Evolutionary conservation across 2,329 filamentous ascomycete species (phyloP), one percentile per base, ranked within the genome.

Genomic region (Cercospora sp.): DNA sequence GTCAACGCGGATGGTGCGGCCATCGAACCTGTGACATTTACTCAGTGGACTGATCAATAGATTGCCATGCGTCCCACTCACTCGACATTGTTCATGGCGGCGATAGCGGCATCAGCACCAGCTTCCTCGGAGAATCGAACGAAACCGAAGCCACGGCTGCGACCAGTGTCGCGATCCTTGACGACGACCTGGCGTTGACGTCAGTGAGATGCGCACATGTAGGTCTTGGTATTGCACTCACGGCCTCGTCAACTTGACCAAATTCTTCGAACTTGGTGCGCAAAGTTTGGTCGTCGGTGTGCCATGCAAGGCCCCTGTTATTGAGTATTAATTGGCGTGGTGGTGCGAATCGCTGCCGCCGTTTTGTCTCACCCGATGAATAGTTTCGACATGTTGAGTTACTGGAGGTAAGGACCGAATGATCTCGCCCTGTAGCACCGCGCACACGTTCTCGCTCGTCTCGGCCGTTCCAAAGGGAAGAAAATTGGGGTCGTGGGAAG

Each of bases 131-230:
- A 83, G 82, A 94, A 99, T 75, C 94, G 91, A 72, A 99, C 94
- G 80, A 98, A 98, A 59, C 95, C 95, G 80, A 98, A 99, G 69
- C 95, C 95, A 80, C 95, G 92, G 86, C 94, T 97, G 80, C 94
- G 93, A 76, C 93, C 92, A 77, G 94, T 97, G 79, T 98, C 94
- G 77, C 94, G 92, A 81, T 99, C 94, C 84, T 97, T 98, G 77
- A 98, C 94, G 74, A 99, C 94, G 71, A 97, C 92, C 94, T 98
- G 77, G 48, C 60, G 57, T 60, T 42, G 51, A 42, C 70, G 45
- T 30, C 42, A 18, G 60, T 13, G 7, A 12, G 10, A 33, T 26
- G 63, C 53, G 51, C 31, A 26, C n/a, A n/a, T 20, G 64, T n/a
- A 62, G 28, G 30, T 48, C 18, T 60, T 53, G 33, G 36, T 31